These are phyloP conservation scores for Aspergillus cavernicola DNA, from an alignment of 495 filamentous ascomycete genomes.

Conservation along the genomic window DNA sequence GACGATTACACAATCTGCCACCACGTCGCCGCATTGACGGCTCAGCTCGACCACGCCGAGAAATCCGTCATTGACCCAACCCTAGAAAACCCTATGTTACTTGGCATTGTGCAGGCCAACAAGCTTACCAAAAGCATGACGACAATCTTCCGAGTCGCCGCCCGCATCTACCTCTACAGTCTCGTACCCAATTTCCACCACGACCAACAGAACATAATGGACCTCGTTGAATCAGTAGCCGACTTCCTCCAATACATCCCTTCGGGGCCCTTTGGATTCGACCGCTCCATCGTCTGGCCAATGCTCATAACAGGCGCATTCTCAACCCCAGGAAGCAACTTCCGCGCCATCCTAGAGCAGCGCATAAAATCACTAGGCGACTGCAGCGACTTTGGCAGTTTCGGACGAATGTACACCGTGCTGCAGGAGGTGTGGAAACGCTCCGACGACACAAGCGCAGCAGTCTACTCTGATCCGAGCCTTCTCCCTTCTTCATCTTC, in stretches of 20 bases:
- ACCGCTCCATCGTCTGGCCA: constrained; percentile 89
- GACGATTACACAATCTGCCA: constrained; percentile 74
- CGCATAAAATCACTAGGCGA: constrained; percentile 69
- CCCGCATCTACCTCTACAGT: constrained; percentile 89
- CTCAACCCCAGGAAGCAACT: constrained; percentile 61
- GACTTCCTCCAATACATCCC: constrained; percentile 72
- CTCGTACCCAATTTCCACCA: constrained; percentile 79
- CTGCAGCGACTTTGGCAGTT: constrained; percentile 72
- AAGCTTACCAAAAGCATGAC: constrained; percentile 80
- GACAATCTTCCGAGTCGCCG: constrained; percentile 80
- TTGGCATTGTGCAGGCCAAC: constrained; percentile 70
- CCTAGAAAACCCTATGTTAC: constrained; percentile 45
- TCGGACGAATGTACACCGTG: constrained; percentile 74
- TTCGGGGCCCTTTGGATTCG: constrained; percentile 74
- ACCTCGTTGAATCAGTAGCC: constrained; percentile 67
- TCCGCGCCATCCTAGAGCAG: constrained; percentile 72
- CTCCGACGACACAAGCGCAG: constrained; percentile 45
- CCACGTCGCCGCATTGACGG: constrained; percentile 72
- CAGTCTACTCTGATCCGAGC: not conserved
- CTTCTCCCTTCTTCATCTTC: not conserved
- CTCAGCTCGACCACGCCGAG: constrained; percentile 78
- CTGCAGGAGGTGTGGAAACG: constrained; percentile 78
- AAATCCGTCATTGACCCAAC: constrained; percentile 32
- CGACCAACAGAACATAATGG: constrained; percentile 57
- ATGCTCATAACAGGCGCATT: constrained; percentile 77